Conservation (phyloP, 345 rosid species). For the Hevea brasiliensis region DNA sequence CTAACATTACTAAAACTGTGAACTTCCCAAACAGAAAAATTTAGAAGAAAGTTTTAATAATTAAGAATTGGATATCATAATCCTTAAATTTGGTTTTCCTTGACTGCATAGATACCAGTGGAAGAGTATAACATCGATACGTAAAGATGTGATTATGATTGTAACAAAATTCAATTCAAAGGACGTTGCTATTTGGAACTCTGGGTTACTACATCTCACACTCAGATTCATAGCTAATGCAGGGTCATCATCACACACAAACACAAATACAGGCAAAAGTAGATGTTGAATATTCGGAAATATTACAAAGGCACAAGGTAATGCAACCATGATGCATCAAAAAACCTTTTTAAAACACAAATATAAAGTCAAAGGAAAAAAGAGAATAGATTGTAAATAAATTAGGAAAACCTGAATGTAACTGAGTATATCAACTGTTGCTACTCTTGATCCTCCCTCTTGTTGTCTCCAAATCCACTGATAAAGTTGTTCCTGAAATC, state of each 20-base stretch:
- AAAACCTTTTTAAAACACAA: neutral
- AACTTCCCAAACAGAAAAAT: no score
- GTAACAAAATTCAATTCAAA: neutral
- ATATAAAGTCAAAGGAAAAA: neutral
- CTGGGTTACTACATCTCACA: neutral
- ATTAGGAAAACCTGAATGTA: constrained; percentile 61
- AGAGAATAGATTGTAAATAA: neutral
- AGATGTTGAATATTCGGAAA: neutral
- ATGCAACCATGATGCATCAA: neutral
- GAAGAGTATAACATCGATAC: neutral
- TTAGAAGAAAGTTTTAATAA: no score
- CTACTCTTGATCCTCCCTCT: constrained; percentile 76
- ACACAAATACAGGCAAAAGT: neutral
- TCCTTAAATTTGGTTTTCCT: neutral
- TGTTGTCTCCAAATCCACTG: constrained; percentile 88
- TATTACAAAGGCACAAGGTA: neutral
- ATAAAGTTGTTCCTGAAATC: constrained; percentile 71
- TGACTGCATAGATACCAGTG: neutral
- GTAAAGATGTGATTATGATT: neutral
- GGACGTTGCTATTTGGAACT: neutral
- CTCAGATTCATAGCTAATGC: neutral
- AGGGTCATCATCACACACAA: neutral
- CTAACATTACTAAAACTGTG: no score
- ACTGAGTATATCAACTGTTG: constrained; percentile 60
- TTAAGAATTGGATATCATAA: no score